Base-by-base conservation (phyloP, 495 filamentous ascomycete genomes). In the Xylaria castorea region DNA sequence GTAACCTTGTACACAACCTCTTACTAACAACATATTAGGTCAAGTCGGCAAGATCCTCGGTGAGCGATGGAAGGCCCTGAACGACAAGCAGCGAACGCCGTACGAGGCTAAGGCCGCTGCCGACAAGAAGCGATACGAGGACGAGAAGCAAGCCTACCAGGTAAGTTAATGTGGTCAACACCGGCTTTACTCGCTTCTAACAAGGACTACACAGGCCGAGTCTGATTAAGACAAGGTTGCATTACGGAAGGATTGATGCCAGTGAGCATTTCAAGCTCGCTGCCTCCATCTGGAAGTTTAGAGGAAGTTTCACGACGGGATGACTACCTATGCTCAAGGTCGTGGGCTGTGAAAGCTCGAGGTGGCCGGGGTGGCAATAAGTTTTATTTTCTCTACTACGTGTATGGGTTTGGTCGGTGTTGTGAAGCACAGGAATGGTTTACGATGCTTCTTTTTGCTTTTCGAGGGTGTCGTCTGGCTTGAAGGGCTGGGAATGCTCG, bases 91-190 rank as follows among this genome's bases (percentile, higher is more conserved):
- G 80, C 93, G 94, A 73, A 86, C 87, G 72, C 96, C 97, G 11
- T 99, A 98, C 81, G 95, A 98, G 82, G 91, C 92, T 77, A 98
- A 99, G 90, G 96, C 96, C 77, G 92, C 91, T 30, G 87, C 91
- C 68, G 96, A 99, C 87, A 98, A 98, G 92, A 96, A 97, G 91
- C 92, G 96, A 73, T 99, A 98, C 77, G 95, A 98, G 81, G 92
- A 96, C 76, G 94, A 98, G 88, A 98, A 99, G 88, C 92, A 92
- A 72, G 91, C 86, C 70, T 99, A 98, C 89, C 89, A 92, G 75
- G 93, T 95, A 85, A 87, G 90, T 72, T 66, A 50, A 50, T 34
- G 42, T 38, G 36, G 34, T 53, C 71, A 42, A 50, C 38, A 12
- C 71, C 44, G 7, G 46, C 27, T 8, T 25, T 53, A 2, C 27